These are phyloP conservation scores for Rhodamnia argentea DNA, from an alignment of 345 rosid species.

Conservation along the genomic window DNA sequence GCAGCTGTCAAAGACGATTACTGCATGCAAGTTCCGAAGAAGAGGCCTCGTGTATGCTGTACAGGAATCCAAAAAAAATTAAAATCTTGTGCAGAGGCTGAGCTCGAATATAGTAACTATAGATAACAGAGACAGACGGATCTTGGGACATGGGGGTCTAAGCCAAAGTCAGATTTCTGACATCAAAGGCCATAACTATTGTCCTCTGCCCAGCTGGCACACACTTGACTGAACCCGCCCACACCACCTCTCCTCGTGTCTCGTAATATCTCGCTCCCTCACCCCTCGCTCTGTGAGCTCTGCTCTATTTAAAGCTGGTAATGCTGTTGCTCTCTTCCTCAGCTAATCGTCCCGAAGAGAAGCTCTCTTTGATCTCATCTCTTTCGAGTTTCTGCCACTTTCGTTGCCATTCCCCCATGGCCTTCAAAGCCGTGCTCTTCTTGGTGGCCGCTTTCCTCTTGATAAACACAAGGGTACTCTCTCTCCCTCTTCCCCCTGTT, in stretches of 20 bases:
- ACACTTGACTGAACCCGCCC: not conserved
- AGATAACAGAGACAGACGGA: not conserved
- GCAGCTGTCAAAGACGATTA: not conserved
- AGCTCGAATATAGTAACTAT: not conserved
- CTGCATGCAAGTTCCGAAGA: not conserved
- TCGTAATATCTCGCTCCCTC: not conserved
- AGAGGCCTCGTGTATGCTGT: not conserved
- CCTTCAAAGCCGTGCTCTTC: slow-evolving; percentile 9
- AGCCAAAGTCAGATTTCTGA: not conserved
- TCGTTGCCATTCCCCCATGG: not conserved
- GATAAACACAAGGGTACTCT: slow-evolving; percentile 17
- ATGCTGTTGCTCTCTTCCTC: not conserved
- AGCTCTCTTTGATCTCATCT: not conserved
- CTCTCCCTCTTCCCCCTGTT: not conserved
- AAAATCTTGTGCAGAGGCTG: not conserved
- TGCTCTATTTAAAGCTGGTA: not conserved
- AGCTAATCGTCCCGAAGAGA: not conserved
- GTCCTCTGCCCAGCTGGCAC: not conserved
- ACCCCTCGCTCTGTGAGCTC: not conserved
- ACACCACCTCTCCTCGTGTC: not conserved
- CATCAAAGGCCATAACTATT: not conserved
- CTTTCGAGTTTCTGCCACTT: not conserved
- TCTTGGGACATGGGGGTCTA: not conserved
- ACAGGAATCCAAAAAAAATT: not conserved
- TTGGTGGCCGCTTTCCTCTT: slow-evolving; percentile 20